These are phyloP conservation scores for Carex littledalei DNA, from an alignment of 176 grass and related monocot species.

Conservation along the genomic window DNA sequence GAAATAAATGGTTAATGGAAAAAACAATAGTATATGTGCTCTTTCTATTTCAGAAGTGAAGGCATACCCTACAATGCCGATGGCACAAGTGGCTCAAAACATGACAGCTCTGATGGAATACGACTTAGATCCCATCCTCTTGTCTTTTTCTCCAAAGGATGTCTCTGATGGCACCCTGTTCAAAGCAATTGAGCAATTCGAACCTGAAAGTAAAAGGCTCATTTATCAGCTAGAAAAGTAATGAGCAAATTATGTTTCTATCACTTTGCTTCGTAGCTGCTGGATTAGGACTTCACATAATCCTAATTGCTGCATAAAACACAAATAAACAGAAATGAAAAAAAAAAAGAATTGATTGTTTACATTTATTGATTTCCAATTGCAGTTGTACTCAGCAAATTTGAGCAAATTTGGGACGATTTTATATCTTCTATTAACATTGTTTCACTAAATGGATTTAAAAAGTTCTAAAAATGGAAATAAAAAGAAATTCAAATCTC, in stretches of 20 bases:
- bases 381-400: background rate
- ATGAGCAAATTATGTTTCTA: slow-evolving; percentile 27
- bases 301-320: slow-evolving; percentile 14
- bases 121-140: slow-evolving; percentile 53
- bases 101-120: slow-evolving; percentile 61
- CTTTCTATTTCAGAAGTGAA: slow-evolving; percentile 33
- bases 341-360: slow-evolving; percentile 7
- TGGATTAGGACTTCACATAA: slow-evolving; percentile 8
- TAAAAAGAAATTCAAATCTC: background rate
- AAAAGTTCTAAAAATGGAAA: background rate
- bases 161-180: slow-evolving; percentile 96
- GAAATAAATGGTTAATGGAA: background rate
- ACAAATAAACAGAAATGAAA: background rate
- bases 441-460: background rate
- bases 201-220: slow-evolving; percentile 71
- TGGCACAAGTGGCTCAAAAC: slow-evolving; percentile 42
- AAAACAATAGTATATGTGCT: background rate
- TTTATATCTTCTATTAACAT: background rate
- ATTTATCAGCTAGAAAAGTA: slow-evolving; percentile 81
- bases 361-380: background rate
- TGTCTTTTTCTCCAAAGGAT: slow-evolving; percentile 91
- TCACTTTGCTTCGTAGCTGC: background rate
- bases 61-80: slow-evolving; percentile 61
- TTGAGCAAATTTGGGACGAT: background rate
- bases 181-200: slow-evolving; percentile 78